Base-by-base conservation (phyloP, 345 rosid species). In the Bruguiera parviflora region DNA sequence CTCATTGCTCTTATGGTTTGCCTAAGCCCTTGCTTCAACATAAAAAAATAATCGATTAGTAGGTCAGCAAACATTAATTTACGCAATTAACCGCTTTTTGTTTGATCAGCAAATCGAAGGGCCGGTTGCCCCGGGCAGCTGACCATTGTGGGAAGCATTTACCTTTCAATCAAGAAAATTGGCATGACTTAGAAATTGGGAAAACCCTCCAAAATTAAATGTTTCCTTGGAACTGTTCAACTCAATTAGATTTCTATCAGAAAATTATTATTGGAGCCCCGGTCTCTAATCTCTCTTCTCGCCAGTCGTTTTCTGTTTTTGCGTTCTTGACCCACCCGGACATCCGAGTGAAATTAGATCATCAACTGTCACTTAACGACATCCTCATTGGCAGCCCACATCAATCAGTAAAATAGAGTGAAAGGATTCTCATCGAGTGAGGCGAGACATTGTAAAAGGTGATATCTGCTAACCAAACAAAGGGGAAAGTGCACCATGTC, bases 351-450 rank as follows among this genome's bases (percentile, higher is more conserved):
- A 25, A 35, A 53, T 55, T 53, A 62, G 28, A 62, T 35, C 35
- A 37, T 18, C 63, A 67, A 62, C 53, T 43, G 19, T 61, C 75
- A 66, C 58, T 58, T 49, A 55, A 58, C 64, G 71, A 53, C 31
- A 11, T 66, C 39, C 69, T 74, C 63, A 25, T 58, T 32, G 74
- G 73, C 35, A 65, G 29, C 53, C 46, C 13, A 28, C 16, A 72
- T 13, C 29, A 53, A 75, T 25, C 2, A 39, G 19, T 46, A 37
- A 49, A 73, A 21, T 47, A 46, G 10, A 15, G 29, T n/a, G 3
- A 67, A 49, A 53, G 31, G 51, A 29, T 57, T 18, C 43, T 22
- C n/a, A 35, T 21, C 28, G 10, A 33, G 33, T 51, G 21, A 53
- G 28, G 58, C 51, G 22, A 29, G 24, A 15, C 27, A 53, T 33